Evolutionary conservation across 2,329 filamentous ascomycete species (phyloP).

Genomic region (Fusarium mangiferae): DNA sequence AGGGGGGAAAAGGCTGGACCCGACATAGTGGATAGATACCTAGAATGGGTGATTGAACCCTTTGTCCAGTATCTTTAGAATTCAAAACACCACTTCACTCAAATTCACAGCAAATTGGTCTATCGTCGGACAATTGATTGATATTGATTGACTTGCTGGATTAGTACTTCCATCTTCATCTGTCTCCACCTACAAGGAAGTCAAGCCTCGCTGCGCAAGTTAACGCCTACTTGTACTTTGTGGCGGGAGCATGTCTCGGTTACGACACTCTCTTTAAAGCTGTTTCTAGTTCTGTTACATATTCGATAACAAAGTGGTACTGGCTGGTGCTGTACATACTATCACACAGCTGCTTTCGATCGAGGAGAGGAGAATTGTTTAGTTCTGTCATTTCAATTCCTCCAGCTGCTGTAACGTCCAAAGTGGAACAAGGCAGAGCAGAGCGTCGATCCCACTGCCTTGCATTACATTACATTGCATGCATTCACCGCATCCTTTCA

Average conservation of each 20-base stretch:
- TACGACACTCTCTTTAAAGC: slow-evolving; percentile 37
- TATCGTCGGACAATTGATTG: neutral
- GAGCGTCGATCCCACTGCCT: slow-evolving; percentile 32
- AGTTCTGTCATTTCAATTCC: neutral
- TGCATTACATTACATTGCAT: slow-evolving; percentile 32
- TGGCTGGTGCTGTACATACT: slow-evolving; percentile 3
- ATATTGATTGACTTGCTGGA: neutral
- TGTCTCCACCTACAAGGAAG: neutral
- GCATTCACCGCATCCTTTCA: slow-evolving; percentile 39
- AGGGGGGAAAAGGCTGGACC: slow-evolving; percentile 10
- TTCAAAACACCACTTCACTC: neutral
- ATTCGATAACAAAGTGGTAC: neutral
- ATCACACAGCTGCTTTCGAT: slow-evolving; percentile 6
- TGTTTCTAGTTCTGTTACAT: slow-evolving; percentile 20
- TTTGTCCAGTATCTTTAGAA: neutral
- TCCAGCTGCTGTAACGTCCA: slow-evolving; percentile 19
- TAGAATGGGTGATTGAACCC: neutral
- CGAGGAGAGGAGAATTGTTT: slow-evolving; percentile 20
- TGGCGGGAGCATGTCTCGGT: slow-evolving; percentile 55
- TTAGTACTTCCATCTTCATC: neutral
- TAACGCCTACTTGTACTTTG: slow-evolving; percentile 10
- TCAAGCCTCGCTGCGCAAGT: slow-evolving; percentile 17
- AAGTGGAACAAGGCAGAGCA: slow-evolving; percentile 29
- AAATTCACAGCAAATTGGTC: neutral
- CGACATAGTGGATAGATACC: slow-evolving; percentile 15